Evolutionary conservation across 2,329 filamentous ascomycete species (phyloP).

Genomic region (Grosmannia serpens): DNA sequence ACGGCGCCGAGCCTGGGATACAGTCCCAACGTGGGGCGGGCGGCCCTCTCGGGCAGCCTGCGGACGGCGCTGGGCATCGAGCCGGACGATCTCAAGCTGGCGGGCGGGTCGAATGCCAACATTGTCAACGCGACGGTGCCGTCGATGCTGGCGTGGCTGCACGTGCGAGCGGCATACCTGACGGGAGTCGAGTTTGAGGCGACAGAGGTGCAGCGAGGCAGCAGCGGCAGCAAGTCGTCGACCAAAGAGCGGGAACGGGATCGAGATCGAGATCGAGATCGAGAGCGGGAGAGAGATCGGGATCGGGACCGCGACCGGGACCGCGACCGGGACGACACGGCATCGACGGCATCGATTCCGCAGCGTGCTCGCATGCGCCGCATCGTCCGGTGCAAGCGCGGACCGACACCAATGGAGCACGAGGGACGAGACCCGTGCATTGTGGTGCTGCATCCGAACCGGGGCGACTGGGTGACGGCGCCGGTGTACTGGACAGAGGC

Average conservation of each 20-base stretch:
- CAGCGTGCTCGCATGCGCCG: constrained; percentile 8
- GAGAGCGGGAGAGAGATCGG: background rate
- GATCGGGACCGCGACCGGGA: background rate
- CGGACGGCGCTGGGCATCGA: constrained; percentile 2
- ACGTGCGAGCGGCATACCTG: constrained; percentile 11
- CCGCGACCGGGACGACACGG: constrained; percentile 2
- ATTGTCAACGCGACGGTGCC: constrained; percentile 11
- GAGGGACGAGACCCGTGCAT: constrained; percentile 11
- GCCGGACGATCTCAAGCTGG: background rate
- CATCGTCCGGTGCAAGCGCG: constrained; percentile 9
- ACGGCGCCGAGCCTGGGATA: constrained; percentile 5
- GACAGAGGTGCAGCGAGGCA: constrained; percentile 9
- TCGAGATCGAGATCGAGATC: background rate
- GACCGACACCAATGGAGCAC: constrained; percentile 9
- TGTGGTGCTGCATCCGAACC: constrained; percentile 13
- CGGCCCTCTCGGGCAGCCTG: constrained; percentile 4
- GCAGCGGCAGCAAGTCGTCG: constrained; percentile 2
- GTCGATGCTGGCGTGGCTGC: constrained; percentile 15
- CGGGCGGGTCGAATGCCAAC: constrained; percentile 9
- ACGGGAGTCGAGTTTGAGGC: constrained; percentile 9
- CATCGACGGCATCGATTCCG: background rate
- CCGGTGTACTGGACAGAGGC: constrained; percentile 11
- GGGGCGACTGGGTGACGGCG: constrained; percentile 13
- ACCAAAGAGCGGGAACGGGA: background rate
- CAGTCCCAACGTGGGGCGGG: constrained; percentile 8